phyloP scores from a whole-genome alignment of 305 asterid genomes.

The Fraxinus latifolia region DNA sequence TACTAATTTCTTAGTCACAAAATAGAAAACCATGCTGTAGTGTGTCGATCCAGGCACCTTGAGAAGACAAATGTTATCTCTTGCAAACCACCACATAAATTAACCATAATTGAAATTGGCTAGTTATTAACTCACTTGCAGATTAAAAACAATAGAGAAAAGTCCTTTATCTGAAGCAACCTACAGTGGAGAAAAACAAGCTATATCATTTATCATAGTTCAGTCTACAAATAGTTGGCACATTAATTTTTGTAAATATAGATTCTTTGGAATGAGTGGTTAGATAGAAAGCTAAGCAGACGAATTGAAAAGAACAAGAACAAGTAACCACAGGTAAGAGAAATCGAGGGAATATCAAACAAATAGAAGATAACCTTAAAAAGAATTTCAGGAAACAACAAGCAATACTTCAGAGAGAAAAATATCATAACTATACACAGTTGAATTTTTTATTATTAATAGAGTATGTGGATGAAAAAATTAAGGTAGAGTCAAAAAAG shows the following conservation, averaged over 20 bases:
- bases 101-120: conserved; percentile 15
- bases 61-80: conserved; percentile 23
- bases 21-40: conserved; percentile 95
- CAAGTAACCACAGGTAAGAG: neutral
- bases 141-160: conserved; percentile 69
- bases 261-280: neutral
- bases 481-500: neutral
- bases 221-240: neutral
- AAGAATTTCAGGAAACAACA: neutral
- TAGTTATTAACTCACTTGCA: conserved; percentile 64
- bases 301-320: neutral
- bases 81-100: conserved; percentile 13
- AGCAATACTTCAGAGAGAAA: neutral
- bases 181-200: conserved; percentile 34
- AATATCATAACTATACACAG: neutral
- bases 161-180: conserved; percentile 80
- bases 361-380: neutral
- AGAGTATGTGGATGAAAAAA: neutral
- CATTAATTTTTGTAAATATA: neutral
- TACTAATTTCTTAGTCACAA: conserved; percentile 55
- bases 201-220: neutral
- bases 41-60: conserved; percentile 95
- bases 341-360: neutral
- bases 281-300: neutral
- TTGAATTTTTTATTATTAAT: neutral